A percentile compares a stretch with the other conserved stretches of the same genome.
Evolutionary conservation across 768 basidiomycete genomes (phyloP).

Genomic region (Mycena belliarum): DNA sequence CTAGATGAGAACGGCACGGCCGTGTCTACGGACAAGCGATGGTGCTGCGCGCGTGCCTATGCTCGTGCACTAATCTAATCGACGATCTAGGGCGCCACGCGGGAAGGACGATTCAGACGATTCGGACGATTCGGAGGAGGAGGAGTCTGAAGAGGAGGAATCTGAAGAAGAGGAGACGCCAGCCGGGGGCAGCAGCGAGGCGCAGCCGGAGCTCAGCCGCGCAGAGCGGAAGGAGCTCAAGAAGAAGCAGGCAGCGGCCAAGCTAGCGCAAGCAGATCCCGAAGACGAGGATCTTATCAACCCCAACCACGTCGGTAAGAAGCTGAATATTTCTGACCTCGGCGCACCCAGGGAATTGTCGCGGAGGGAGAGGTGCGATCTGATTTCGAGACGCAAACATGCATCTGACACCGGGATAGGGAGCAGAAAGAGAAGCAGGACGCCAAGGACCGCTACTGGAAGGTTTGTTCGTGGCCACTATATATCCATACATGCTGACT

Average conservation of each 20-base stretch:
- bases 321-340: conserved; percentile 77
- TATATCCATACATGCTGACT: neutral
- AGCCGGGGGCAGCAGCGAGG: conserved; percentile 21
- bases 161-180: conserved; percentile 37
- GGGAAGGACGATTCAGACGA: conserved; percentile 28
- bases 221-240: conserved; percentile 77
- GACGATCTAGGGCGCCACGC: conserved; percentile 21
- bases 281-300: conserved; percentile 76
- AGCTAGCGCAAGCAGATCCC: conserved; percentile 39
- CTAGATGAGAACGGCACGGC: conserved; percentile 61
- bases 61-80: conserved; percentile 4
- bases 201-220: conserved; percentile 63
- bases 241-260: conserved; percentile 70
- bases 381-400: no score
- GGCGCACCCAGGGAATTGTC: conserved; percentile 59
- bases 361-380: conserved; percentile 63
- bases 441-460: conserved; percentile 85
- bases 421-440: conserved; percentile 93
- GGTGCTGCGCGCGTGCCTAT: conserved; percentile 36
- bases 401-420: conserved; percentile 38
- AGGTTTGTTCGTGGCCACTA: conserved; percentile 45
- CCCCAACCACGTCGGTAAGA: conserved; percentile 75
- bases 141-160: conserved; percentile 40
- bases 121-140: conserved; percentile 37
- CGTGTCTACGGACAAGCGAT: conserved; percentile 43